Base-by-base conservation (phyloP, 345 rosid genomes). In the Gossypium turneri region DNA sequence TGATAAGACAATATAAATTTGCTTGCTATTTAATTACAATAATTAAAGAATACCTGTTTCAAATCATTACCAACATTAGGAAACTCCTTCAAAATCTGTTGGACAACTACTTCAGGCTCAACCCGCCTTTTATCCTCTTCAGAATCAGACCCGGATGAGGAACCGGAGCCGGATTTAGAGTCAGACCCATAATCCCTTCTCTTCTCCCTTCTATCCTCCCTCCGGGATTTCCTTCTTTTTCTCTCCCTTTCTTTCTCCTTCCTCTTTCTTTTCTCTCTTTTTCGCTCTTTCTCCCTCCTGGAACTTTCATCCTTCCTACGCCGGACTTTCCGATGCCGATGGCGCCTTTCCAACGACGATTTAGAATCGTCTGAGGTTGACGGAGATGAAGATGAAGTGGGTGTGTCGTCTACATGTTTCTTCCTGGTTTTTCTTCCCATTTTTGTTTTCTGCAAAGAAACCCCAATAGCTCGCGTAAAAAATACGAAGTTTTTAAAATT, bases 11-110 rank as follows among this genome's bases (percentile, higher is more conserved):
- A 48, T 4, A 6, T 51, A 45, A 2, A 17, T 20, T 29, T 71
- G 41, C 41, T 34, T 5, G 41, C 41, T 34, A 34, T 34, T 34
- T 34, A 4, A 34, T 19, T 41, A 9, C 51, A 52, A 77, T 9
- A 58, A 27, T 10, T 9, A 75, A 20, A 12, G 7, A 73, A 50
- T 77, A 86, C 97, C 91, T 85, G 93, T 77, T 76, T 88, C 85
- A 94, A 77, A 81, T 92, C 98, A 75, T 73, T 76, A 25, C 85
- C 90, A 71, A 89, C 90, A 56, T 79, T 69, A 47, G 97, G 97
- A 60, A 89, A 94, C 68, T 90, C 88, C 24, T 27, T 45, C 2
- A 94, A 74, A 85, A 92, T 73, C 70, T 82, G 85, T 53, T 82
- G 76, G 4, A 87, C 84, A 50, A 83, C 90, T 58, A 52, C 80